phyloP scores from a whole-genome alignment of 345 rosid species.

The Eucalyptus rudis region DNA sequence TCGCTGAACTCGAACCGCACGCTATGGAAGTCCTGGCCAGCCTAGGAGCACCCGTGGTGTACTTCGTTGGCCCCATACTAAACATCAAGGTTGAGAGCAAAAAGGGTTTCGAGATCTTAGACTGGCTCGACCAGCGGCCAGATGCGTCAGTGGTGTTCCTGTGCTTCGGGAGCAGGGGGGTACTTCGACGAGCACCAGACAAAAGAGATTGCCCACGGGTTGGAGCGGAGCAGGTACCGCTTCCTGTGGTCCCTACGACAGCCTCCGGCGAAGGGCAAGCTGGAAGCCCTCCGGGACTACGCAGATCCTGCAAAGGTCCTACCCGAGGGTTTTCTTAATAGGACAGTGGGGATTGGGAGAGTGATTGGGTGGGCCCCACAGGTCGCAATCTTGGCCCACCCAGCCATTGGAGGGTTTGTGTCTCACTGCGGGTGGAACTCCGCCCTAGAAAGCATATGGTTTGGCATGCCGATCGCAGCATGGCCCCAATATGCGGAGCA shows the following conservation, averaged over 20 bases:
- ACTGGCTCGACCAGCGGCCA: constrained; percentile 53
- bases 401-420: constrained; percentile 45
- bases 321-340: constrained; percentile 26
- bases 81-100: neutral
- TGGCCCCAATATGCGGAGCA: too few relatives aligned
- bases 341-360: constrained; percentile 16
- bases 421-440: constrained; percentile 67
- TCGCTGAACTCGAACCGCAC: constrained; percentile 27
- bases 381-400: neutral
- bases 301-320: constrained; percentile 2
- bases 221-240: neutral
- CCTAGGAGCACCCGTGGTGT: constrained; percentile 2
- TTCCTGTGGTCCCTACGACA: constrained; percentile 31
- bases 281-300: constrained; percentile 3
- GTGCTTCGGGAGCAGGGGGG: constrained; percentile 66
- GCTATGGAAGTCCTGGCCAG: neutral
- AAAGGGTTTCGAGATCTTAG: neutral
- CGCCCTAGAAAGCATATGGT: constrained; percentile 36
- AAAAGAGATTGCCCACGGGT: neutral
- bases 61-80: constrained; percentile 38
- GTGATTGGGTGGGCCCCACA: constrained; percentile 52
- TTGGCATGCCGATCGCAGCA: neutral
- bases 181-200: constrained; percentile 26
- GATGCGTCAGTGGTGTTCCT: constrained; percentile 36
- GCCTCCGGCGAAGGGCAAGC: neutral